These are phyloP conservation scores for Amphibolis antarctica DNA, from an alignment of 106 monocot species.

Conservation along the genomic window DNA sequence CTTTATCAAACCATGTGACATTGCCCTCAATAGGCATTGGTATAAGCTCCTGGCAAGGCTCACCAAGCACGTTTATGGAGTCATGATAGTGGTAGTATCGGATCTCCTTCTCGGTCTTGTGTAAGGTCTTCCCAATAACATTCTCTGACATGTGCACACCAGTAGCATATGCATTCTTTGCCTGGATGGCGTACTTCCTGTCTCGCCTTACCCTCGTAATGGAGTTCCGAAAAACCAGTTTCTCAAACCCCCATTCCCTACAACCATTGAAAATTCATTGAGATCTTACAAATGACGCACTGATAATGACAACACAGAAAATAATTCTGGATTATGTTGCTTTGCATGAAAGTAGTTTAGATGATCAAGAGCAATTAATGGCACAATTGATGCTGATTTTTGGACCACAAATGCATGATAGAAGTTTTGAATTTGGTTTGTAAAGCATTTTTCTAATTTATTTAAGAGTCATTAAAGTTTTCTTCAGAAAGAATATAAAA, in stretches of 20 bases:
- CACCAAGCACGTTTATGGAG: constrained; percentile 78
- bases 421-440: no score
- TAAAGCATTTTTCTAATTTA: no score
- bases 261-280: background rate
- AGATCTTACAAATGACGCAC: no score
- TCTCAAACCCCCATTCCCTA: constrained; percentile 95
- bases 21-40: constrained; percentile 47
- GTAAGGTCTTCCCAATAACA: constrained; percentile 62
- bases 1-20: constrained; percentile 57
- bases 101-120: constrained; percentile 77
- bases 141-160: constrained; percentile 98
- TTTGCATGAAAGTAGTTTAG: background rate
- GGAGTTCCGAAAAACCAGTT: constrained; percentile 78
- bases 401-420: background rate
- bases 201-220: constrained; percentile 63
- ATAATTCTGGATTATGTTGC: background rate
- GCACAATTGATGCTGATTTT: background rate
- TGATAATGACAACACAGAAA: background rate
- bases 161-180: constrained; percentile 64
- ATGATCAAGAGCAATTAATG: background rate
- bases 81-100: constrained; percentile 94
- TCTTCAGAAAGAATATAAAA: no score
- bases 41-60: constrained; percentile 62
- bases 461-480: no score
- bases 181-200: constrained; percentile 83